phyloP scores from a whole-genome alignment of 805 yeast species.

The Schwanniomyces pseudopolymorphus region DNA sequence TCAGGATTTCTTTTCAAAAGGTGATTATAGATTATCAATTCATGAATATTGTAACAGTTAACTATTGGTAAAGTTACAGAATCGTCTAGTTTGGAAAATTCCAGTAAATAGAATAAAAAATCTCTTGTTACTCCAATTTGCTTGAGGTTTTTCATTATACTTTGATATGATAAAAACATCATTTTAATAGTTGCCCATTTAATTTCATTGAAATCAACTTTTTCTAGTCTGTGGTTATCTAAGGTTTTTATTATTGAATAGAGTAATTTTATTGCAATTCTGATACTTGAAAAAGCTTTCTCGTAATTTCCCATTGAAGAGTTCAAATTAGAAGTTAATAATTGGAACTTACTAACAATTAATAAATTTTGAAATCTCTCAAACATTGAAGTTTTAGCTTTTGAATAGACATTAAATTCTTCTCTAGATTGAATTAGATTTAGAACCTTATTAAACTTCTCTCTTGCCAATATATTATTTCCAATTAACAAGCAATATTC shows the following conservation, averaged over 20 bases:
- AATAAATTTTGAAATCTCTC: constrained; percentile 26
- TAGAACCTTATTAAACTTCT: constrained; percentile 21
- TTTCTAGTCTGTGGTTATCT: constrained; percentile 12
- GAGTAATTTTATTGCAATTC: constrained; percentile 50
- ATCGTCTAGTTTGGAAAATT: constrained; percentile 41
- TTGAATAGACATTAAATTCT: constrained; percentile 24
- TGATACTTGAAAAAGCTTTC: constrained; percentile 39
- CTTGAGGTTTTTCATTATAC: constrained; percentile 38
- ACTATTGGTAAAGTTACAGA: constrained; percentile 23
- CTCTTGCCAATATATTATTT: constrained; percentile 18
- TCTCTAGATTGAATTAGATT: constrained; percentile 23
- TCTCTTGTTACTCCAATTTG: constrained; percentile 61
- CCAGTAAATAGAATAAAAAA: constrained; percentile 52
- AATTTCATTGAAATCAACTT: constrained; percentile 19
- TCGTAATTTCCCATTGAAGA: constrained; percentile 15
- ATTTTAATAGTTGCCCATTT: constrained; percentile 37
- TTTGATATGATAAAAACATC: constrained; percentile 38
- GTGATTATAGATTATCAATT: constrained; percentile 14
- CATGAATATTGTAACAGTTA: constrained; percentile 15
- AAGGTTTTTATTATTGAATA: constrained; percentile 52
- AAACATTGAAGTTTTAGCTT: constrained; percentile 9
- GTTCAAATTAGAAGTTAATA: constrained; percentile 24
- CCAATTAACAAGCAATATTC: constrained; percentile 20
- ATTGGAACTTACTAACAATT: constrained; percentile 36
- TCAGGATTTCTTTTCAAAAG: constrained; percentile 2